Conservation (phyloP, 2,329 filamentous ascomycete species). For the Aspergillus proliferans region DNA sequence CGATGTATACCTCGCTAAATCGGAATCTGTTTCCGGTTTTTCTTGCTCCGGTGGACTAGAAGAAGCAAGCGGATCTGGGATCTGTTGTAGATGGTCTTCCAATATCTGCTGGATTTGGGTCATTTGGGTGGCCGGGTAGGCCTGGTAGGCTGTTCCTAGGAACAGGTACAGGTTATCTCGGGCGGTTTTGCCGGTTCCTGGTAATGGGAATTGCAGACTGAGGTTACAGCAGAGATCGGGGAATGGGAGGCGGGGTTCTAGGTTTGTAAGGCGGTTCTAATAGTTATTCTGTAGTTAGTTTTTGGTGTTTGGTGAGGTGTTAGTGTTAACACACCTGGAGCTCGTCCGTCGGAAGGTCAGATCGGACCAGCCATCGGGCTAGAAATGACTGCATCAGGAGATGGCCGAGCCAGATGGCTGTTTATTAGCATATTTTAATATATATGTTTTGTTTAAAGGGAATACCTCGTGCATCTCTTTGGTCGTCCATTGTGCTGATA, state of each 20-base stretch:
- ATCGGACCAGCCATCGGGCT: not conserved
- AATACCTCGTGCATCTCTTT: too few relatives aligned
- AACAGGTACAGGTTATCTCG: slow-evolving; percentile 3
- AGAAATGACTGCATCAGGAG: not conserved
- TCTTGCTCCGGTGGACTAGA: not conserved
- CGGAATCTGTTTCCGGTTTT: not conserved
- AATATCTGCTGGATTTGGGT: not conserved
- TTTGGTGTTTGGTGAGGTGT: not conserved
- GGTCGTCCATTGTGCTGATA: too few relatives aligned
- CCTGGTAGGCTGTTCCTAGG: slow-evolving; percentile 1
- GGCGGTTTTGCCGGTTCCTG: not conserved
- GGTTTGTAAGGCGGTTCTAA: not conserved
- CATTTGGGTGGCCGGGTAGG: not conserved
- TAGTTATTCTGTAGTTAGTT: not conserved
- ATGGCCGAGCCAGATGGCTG: slow-evolving; percentile 1
- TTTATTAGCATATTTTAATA: not conserved
- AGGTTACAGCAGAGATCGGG: slow-evolving; percentile 2
- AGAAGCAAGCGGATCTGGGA: not conserved
- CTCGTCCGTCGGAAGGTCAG: not conserved
- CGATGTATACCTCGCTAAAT: slow-evolving; percentile 8
- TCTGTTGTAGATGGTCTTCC: not conserved
- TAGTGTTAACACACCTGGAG: not conserved
- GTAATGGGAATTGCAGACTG: not conserved
- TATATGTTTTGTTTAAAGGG: too few relatives aligned
- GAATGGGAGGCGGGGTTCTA: not conserved